phyloP scores from a whole-genome alignment of 805 yeast genomes.

The Nakazawaea ambrosiae region DNA sequence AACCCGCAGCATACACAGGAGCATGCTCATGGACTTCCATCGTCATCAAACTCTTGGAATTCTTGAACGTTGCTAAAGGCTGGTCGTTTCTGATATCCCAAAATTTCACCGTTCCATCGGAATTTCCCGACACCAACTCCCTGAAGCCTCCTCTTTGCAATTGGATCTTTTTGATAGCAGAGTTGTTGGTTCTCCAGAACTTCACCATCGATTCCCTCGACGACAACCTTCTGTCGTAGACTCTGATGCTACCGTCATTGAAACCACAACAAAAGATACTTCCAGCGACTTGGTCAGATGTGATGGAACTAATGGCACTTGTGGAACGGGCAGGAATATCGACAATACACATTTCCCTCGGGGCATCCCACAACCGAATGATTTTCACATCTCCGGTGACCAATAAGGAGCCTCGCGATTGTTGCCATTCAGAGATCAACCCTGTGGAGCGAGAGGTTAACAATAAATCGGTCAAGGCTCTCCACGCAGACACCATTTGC shows the following conservation, averaged over 20 bases:
- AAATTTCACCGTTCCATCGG: slow-evolving; percentile 74
- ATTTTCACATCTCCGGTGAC: slow-evolving; percentile 94
- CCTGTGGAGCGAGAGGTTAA: slow-evolving; percentile 80
- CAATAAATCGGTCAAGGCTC: slow-evolving; percentile 82
- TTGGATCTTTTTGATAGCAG: slow-evolving; percentile 67
- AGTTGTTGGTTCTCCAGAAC: slow-evolving; percentile 58
- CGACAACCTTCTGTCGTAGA: slow-evolving; percentile 84
- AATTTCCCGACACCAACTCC: slow-evolving; percentile 77
- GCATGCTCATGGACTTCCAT: slow-evolving; percentile 94
- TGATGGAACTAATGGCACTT: slow-evolving; percentile 78
- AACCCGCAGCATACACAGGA: slow-evolving; percentile 86
- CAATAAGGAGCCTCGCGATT: slow-evolving; percentile 80
- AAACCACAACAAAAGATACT: slow-evolving; percentile 87
- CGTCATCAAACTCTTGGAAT: slow-evolving; percentile 51
- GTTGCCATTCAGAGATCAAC: slow-evolving; percentile 92
- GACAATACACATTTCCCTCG: slow-evolving; percentile 76
- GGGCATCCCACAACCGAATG: slow-evolving; percentile 94
- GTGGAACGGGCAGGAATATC: slow-evolving; percentile 92
- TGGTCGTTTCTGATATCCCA: slow-evolving; percentile 84
- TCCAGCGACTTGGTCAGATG: slow-evolving; percentile 95
- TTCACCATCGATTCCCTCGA: slow-evolving; percentile 80
- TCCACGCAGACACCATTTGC: slow-evolving; percentile 80
- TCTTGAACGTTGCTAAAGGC: slow-evolving; percentile 63
- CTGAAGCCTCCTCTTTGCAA: slow-evolving; percentile 97
- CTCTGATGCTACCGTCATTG: slow-evolving; percentile 82